Conservation (phyloP, 108 stramenopile species). For the Pseudonitzschia multiseries region DNA sequence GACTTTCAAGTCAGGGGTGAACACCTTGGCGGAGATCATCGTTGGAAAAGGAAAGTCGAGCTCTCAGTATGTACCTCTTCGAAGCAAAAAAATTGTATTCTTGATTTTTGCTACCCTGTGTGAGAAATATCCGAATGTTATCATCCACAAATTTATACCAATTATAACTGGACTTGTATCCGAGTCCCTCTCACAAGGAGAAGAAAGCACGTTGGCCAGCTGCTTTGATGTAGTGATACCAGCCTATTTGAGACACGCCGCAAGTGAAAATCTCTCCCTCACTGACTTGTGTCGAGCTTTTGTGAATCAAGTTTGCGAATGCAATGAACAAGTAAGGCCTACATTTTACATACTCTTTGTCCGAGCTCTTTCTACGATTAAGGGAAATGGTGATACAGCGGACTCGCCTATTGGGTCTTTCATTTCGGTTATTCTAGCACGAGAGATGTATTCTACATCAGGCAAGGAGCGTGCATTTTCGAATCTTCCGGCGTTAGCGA, state of each 20-base stretch:
- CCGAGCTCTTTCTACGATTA: constrained; percentile 26
- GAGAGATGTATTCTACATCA: constrained; percentile 19
- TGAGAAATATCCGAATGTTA: constrained; percentile 50
- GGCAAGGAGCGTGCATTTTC: not conserved
- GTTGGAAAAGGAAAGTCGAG: not conserved
- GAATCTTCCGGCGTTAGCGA: not conserved
- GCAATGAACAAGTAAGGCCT: not conserved
- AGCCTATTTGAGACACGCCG: constrained; percentile 53
- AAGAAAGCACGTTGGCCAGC: constrained; percentile 10
- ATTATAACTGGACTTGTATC: constrained; percentile 48
- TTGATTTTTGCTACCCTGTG: constrained; percentile 57
- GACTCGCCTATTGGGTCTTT: constrained; percentile 39
- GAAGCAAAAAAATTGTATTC: constrained; percentile 34
- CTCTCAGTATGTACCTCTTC: constrained; percentile 8
- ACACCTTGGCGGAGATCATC: constrained; percentile 1
- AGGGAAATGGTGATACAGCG: not conserved
- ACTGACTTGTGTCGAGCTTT: constrained; percentile 50
- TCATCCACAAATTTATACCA: constrained; percentile 60
- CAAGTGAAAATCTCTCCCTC: constrained; percentile 42
- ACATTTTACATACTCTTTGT: constrained; percentile 44
- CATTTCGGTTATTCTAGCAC: constrained; percentile 48
- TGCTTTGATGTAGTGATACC: constrained; percentile 49
- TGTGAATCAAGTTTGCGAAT: constrained; percentile 8
- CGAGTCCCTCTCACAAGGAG: constrained; percentile 8
- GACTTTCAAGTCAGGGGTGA: constrained; percentile 18